These are phyloP conservation scores for Mycena olivaceomarginata DNA, from an alignment of 768 basidiomycete species.

Conservation along the genomic window DNA sequence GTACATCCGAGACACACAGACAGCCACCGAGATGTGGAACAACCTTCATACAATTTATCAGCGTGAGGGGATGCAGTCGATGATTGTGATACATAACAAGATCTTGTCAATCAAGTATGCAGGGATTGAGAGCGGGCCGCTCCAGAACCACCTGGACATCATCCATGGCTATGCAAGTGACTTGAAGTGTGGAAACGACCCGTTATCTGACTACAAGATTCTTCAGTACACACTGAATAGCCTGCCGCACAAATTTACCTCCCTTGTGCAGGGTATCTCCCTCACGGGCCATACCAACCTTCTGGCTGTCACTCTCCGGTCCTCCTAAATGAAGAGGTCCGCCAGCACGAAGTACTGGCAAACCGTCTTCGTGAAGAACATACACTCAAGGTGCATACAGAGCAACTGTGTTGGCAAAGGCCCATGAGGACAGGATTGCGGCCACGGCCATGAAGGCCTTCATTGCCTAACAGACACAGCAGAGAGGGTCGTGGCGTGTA, in stretches of 20 bases:
- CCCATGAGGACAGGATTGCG: too few relatives aligned
- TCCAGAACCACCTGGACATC: background rate
- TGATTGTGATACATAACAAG: constrained; percentile 1
- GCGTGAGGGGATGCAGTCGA: background rate
- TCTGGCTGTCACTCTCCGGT: background rate
- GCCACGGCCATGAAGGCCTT: too few relatives aligned
- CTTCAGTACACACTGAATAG: too few relatives aligned
- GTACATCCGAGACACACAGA: background rate
- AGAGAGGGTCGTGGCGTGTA: too few relatives aligned
- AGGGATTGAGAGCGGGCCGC: constrained; percentile 3
- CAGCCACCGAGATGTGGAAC: background rate
- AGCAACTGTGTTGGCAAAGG: too few relatives aligned
- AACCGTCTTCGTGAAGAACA: too few relatives aligned
- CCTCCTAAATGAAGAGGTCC: background rate
- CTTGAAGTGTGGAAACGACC: too few relatives aligned
- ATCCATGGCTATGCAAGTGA: background rate
- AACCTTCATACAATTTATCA: background rate
- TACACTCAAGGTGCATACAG: too few relatives aligned
- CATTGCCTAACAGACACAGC: too few relatives aligned
- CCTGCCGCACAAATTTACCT: background rate
- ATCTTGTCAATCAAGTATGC: background rate
- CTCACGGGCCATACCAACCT: background rate
- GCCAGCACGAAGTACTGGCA: too few relatives aligned
- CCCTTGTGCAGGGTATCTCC: background rate
- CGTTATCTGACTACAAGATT: too few relatives aligned